Evolutionary conservation across 768 basidiomycete species (phyloP), one percentile per base, ranked within the genome.

Genomic region (Trametes elegans): DNA sequence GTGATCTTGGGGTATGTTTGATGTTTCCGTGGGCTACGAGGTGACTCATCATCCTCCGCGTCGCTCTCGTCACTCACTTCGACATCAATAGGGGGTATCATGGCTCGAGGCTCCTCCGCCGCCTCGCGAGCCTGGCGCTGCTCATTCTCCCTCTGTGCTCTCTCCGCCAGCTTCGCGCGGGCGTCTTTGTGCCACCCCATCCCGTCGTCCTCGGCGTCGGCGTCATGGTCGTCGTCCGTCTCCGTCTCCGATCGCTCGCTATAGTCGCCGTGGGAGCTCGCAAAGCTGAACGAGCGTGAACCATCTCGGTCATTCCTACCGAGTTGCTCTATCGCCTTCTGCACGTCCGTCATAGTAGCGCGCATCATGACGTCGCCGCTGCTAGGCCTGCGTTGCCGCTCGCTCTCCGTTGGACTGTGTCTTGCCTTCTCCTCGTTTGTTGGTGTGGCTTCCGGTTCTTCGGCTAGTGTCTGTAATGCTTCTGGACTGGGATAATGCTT

Each of bases 281-380:
- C 78, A 64, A 92, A 93, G 62, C 88, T 88, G 69, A 90, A 90
- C 63, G 88, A 87, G 26, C 84, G 79, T 1, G 76, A 72, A 7
- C 81, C 84, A 53, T 87, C 83, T 14, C 74, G 73, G 62, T 66
- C 69, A 10, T 80, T 79, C 40, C 77, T 74, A 7, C 86, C 88
- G 23, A 93, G 84, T 63, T 93, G 90, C 57, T 94, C 90, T 62
- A 95, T 93, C 18, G 92, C 93, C 60, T 90, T 75, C 69, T 96
- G 90, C 6, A 96, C 90, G 53, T 95, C 92, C 3, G 88, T 92
- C 78, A 95, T 79, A 2, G 93, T 96, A 1, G 87, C 90, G 34
- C 82, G 82, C 89, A 96, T 93, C 89, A 96, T 93, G 53, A 88
- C 81, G 57, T 82, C 82, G 13, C 73, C 79, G 18, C 50, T 47